phyloP scores from a whole-genome alignment of 202 grass and related monocot species.

The Digitaria exilis region DNA sequence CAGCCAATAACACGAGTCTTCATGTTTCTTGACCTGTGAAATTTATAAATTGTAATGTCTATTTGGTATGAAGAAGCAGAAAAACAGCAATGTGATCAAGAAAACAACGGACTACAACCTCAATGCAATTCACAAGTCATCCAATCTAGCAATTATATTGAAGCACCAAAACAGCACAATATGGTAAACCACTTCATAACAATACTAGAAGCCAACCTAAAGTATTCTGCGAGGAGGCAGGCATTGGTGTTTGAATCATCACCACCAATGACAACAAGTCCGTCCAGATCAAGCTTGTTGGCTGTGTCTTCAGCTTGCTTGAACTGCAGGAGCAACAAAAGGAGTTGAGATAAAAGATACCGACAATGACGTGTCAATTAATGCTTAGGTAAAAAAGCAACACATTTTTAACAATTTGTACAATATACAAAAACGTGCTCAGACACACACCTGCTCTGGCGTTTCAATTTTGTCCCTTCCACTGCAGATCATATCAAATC shows the following conservation, averaged over 20 bases:
- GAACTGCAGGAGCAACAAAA: constrained; percentile 57
- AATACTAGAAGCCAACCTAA: constrained; percentile 48
- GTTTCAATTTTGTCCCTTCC: constrained; percentile 99
- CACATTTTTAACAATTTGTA: not conserved
- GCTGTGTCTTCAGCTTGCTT: constrained; percentile 96
- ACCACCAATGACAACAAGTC: constrained; percentile 97
- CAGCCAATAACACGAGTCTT: constrained; percentile 97
- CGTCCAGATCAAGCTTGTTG: constrained; percentile 83
- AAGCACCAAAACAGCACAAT: not conserved
- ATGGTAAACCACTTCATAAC: not conserved
- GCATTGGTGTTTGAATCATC: constrained; percentile 99
- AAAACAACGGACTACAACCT: not conserved
- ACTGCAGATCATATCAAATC: constrained; percentile 99
- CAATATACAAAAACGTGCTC: not conserved
- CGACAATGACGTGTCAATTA: not conserved
- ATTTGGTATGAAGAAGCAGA: not conserved
- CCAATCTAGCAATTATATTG: not conserved
- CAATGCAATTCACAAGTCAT: constrained; percentile 18
- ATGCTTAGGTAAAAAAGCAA: not conserved
- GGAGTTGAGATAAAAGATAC: constrained; percentile 11
- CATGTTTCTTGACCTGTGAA: constrained; percentile 69
- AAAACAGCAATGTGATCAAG: not conserved
- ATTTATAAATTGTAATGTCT: constrained; percentile 20
- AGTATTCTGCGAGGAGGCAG: constrained; percentile 92
- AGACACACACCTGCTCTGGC: constrained; percentile 75